Evolutionary conservation across 257 asterid genomes (phyloP).

Genomic region (Parsonsia alboflavescens): DNA sequence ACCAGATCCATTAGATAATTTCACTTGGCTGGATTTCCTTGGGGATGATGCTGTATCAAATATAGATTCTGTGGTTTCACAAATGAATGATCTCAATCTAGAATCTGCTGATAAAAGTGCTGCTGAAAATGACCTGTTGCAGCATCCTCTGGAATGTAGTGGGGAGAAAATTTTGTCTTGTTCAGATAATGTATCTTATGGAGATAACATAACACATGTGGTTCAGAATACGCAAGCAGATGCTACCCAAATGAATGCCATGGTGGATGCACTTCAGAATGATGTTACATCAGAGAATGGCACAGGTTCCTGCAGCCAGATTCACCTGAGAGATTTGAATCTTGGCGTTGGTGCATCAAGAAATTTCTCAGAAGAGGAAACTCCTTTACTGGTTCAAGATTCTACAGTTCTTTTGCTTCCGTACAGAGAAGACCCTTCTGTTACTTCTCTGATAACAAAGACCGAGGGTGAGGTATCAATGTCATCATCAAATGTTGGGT

Average conservation of each 20-base stretch:
- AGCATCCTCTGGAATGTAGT: constrained; percentile 24
- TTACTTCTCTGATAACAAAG: constrained; percentile 23
- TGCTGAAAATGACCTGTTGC: constrained; percentile 24
- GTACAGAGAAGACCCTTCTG: constrained; percentile 42
- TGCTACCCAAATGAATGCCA: constrained; percentile 25
- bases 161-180: constrained; percentile 20
- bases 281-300: constrained; percentile 27
- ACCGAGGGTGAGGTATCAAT: constrained; percentile 29
- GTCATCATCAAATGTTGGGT: constrained; percentile 28
- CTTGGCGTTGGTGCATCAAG: constrained; percentile 25
- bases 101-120: constrained; percentile 38
- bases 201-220: constrained; percentile 20
- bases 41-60: constrained; percentile 28
- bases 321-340: constrained; percentile 26
- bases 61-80: constrained; percentile 21
- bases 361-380: constrained; percentile 31
- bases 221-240: constrained; percentile 28
- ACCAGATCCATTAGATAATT: constrained; percentile 26
- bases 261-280: constrained; percentile 23
- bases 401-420: constrained; percentile 47
- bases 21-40: constrained; percentile 58
- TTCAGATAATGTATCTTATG: constrained; percentile 19
- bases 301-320: constrained; percentile 34
- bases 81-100: constrained; percentile 34
- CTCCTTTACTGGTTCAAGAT: constrained; percentile 39